Conservation (phyloP, 2,329 filamentous ascomycete species). For the Trichoderma sp. region DNA sequence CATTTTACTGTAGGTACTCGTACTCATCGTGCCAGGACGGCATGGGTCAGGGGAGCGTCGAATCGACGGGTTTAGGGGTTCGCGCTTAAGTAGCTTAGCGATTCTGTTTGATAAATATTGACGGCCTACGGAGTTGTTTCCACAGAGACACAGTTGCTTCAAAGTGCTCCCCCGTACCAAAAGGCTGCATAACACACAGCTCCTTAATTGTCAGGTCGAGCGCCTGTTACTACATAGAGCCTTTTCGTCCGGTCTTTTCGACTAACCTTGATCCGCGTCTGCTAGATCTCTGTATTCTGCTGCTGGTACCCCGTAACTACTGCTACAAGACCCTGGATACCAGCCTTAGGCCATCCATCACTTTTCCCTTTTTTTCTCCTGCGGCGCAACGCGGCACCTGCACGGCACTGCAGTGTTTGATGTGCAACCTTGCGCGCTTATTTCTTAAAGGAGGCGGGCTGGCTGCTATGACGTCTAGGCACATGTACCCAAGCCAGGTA, state of each 20-base stretch:
- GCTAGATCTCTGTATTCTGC: neutral
- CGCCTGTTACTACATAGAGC: neutral
- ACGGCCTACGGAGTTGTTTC: neutral
- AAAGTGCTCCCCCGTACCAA: neutral
- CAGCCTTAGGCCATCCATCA: neutral
- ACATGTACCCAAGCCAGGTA: neutral
- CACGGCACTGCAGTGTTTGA: slow-evolving; percentile 13
- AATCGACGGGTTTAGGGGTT: neutral
- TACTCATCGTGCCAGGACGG: neutral
- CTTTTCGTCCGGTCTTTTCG: neutral
- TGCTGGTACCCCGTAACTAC: neutral
- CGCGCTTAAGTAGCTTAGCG: neutral
- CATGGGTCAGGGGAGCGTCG: neutral
- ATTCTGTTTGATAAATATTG: neutral
- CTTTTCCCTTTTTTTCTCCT: neutral
- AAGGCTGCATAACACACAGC: slow-evolving; percentile 1
- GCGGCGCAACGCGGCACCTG: slow-evolving; percentile 6
- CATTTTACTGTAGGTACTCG: neutral
- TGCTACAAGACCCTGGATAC: neutral
- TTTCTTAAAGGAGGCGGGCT: neutral
- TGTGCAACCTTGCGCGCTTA: slow-evolving; percentile 14
- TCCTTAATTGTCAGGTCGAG: slow-evolving; percentile 2
- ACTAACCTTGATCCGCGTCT: neutral
- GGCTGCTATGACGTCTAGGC: slow-evolving; percentile 7
- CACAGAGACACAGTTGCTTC: neutral